These are phyloP conservation scores for Aechmea fasciata DNA, from an alignment of 176 grass and related monocot species.

Conservation along the genomic window DNA sequence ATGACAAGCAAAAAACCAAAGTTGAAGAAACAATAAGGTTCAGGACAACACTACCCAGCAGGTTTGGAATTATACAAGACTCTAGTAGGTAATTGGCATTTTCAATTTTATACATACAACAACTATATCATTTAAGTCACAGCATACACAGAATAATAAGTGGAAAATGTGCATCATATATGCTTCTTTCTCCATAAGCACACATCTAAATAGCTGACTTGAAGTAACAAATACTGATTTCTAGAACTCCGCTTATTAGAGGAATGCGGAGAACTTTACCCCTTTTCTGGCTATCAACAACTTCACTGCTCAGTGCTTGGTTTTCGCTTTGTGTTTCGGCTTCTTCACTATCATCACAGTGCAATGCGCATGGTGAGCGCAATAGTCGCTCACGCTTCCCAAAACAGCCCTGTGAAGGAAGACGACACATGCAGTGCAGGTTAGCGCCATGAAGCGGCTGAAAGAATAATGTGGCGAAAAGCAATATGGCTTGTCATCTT, in stretches of 20 bases:
- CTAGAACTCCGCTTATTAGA: background rate
- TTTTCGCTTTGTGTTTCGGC: slow-evolving; percentile 33
- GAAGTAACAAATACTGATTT: background rate
- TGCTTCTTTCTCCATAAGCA: background rate
- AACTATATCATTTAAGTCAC: no score
- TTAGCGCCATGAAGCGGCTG: no score
- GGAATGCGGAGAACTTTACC: background rate
- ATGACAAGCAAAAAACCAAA: no score
- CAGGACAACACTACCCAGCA: no score
- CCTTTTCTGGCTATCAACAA: background rate
- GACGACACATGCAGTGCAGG: background rate
- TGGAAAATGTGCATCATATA: no score
- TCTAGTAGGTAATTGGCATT: no score
- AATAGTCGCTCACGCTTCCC: slow-evolving; percentile 88
- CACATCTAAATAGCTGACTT: background rate
- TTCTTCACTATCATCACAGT: slow-evolving; percentile 93
- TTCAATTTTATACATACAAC: no score
- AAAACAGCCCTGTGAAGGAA: slow-evolving; percentile 54
- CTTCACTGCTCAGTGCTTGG: slow-evolving; percentile 33
- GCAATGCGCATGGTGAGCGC: slow-evolving; percentile 76
- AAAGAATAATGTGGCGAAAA: no score
- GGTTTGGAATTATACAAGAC: no score
- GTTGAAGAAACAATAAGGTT: no score
- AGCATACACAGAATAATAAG: no score
- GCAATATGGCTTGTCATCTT: no score